Base-by-base conservation (phyloP, 495 filamentous ascomycete species). In the Xylaria longipes region DNA sequence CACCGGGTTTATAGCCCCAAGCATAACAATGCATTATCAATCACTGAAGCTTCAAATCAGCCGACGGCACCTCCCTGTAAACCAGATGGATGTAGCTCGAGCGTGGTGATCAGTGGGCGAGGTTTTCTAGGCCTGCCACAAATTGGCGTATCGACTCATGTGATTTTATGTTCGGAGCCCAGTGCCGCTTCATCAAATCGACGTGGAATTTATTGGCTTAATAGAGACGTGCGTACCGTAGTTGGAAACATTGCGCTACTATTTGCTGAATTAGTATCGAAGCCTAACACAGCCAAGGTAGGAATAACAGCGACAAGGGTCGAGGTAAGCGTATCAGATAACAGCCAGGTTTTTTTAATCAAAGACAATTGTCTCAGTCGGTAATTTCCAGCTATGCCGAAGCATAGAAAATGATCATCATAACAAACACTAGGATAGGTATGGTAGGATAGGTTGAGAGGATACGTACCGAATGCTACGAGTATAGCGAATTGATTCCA, bases 121-220 rank as follows among this genome's bases (percentile, higher is more conserved):
- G 95, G 96, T 97, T 99, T 99, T 97, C 95, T 97, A 98, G 94
- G 96, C 95, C 95, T 97, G 94, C 93, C 95, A 80, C 94, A 93
- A 93, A 89, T 87, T 88, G 94, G 94, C 93, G 85, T 96, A 84
- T 97, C 93, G 90, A 82, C 85, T 94, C 93, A 94, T 86, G 80
- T 83, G 71, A 80, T 76, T 84, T 75, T 74, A 76, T 81, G 79
- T 85, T 98, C 95, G 94, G 95, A 97, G 96, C 97, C 96, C 96
- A 99, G 96, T 99, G 96, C 95, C 95, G 87, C 87, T 93, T 97
- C 95, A 98, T 99, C 95, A 93, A 92, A 77, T 77, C 70, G 75
- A 66, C 31, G 48, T 61, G 56, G 57, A 78, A n/a, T 9, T 27
- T 27, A 17, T 31, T 7, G 63, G 45, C 65, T 50, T 31, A 39